phyloP scores from a whole-genome alignment of 352 stramenopile genomes.

The Phytophthora uliginosa region DNA sequence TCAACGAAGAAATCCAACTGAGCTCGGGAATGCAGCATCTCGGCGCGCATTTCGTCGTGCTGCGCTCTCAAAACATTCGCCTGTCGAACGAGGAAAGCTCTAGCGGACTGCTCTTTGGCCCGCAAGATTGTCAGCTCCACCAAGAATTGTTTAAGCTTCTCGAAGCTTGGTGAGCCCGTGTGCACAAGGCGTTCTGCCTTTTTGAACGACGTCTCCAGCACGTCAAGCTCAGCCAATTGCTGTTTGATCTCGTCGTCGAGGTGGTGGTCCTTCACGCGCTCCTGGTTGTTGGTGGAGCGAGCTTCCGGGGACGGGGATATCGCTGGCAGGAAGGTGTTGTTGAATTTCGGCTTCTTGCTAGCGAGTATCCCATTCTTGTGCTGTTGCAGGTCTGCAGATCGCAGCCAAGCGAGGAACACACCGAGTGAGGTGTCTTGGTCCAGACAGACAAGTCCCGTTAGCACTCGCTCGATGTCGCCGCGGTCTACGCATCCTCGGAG shows the following conservation, averaged over 20 bases:
- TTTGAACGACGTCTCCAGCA: conserved; percentile 73
- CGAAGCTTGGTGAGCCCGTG: conserved; percentile 65
- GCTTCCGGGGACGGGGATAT: conserved; percentile 28
- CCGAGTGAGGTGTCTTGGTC: conserved; percentile 81
- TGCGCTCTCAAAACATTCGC: conserved; percentile 54
- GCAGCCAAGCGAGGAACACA: conserved; percentile 78
- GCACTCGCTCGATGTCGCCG: conserved; percentile 63
- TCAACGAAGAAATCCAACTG: conserved; percentile 88
- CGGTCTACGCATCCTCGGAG: conserved; percentile 67
- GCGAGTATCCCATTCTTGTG: conserved; percentile 26
- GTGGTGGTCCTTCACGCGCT: conserved; percentile 61
- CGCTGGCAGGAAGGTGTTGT: conserved; percentile 73
- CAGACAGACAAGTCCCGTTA: conserved; percentile 72
- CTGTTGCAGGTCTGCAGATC: conserved; percentile 38
- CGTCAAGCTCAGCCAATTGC: conserved; percentile 50
- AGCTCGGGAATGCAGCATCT: conserved; percentile 67
- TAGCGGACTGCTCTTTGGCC: conserved; percentile 66
- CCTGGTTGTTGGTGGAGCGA: conserved; percentile 10
- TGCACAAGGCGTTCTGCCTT: conserved; percentile 64
- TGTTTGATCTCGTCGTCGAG: conserved; percentile 63
- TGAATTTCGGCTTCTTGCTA: conserved; percentile 55
- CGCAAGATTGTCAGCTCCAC: conserved; percentile 67
- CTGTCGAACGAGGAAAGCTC: conserved; percentile 65
- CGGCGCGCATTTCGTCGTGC: conserved; percentile 65
- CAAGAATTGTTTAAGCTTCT: conserved; percentile 84